A percentile compares a stretch with the other conserved stretches of the same genome.
Evolutionary conservation across 768 basidiomycete species (phyloP).

Genomic region (Calocybe cyanea): DNA sequence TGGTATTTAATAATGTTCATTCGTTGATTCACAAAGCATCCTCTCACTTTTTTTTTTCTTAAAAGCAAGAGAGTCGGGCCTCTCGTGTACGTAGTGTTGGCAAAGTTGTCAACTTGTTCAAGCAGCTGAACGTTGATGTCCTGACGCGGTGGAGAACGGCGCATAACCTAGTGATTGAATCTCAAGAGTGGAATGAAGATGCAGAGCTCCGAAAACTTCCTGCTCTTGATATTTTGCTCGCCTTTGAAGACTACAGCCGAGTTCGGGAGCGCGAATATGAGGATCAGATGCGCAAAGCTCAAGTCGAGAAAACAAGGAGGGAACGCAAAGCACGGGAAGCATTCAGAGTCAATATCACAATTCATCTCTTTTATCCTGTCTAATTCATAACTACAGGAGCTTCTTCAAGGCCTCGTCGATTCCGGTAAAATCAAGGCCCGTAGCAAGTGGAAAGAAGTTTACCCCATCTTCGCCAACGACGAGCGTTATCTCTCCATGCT

Average conservation of each 20-base stretch:
- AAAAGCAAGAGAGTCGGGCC: constrained; percentile 77
- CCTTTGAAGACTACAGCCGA: constrained; percentile 92
- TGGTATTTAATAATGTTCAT: constrained; percentile 48
- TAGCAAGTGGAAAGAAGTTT: constrained; percentile 90
- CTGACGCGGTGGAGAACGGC: constrained; percentile 92
- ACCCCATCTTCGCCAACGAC: constrained; percentile 72
- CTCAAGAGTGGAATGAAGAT: constrained; percentile 77
- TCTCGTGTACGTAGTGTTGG: constrained; percentile 74
- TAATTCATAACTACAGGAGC: constrained; percentile 37
- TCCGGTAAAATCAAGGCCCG: constrained; percentile 70
- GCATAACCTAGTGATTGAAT: constrained; percentile 69
- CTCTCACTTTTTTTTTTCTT: constrained; percentile 5
- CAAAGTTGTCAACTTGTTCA: constrained; percentile 83
- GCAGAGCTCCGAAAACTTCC: constrained; percentile 78
- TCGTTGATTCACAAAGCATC: constrained; percentile 1
- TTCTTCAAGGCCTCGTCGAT: constrained; percentile 68
- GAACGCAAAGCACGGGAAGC: constrained; percentile 90
- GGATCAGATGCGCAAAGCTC: constrained; percentile 72
- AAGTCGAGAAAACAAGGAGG: constrained; percentile 79
- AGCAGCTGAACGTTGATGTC: constrained; percentile 84
- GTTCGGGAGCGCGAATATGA: constrained; percentile 90
- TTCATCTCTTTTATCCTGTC: background rate
- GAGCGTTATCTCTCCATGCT: constrained; percentile 84
- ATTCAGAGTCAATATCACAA: constrained; percentile 61
- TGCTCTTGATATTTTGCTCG: constrained; percentile 85